Conservation (phyloP, 257 asterid genomes). For the Solanum bukasovii region DNA sequence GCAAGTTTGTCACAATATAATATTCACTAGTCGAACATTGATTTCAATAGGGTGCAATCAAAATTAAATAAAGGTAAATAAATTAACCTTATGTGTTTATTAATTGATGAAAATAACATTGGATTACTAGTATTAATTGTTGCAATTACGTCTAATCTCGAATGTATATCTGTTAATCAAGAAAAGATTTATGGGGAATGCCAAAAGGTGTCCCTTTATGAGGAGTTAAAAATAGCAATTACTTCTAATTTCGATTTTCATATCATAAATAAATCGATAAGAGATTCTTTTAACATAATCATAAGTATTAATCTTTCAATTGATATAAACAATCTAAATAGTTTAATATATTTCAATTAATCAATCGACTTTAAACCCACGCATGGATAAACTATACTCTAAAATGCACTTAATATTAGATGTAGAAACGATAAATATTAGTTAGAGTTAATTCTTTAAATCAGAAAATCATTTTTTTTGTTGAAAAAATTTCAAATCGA, state of each 20-base stretch:
- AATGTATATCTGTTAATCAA: not conserved
- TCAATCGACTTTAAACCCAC: not conserved
- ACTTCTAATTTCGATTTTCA: not conserved
- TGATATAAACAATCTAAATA: not conserved
- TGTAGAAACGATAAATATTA: not conserved
- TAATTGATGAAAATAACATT: not conserved
- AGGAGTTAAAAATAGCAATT: not conserved
- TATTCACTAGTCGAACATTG: not conserved
- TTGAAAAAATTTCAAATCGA: not conserved
- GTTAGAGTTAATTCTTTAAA: not conserved
- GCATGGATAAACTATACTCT: not conserved
- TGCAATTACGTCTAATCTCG: not conserved
- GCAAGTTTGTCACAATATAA: too few relatives aligned
- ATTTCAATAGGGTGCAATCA: not conserved
- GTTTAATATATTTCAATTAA: not conserved
- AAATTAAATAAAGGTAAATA: not conserved
- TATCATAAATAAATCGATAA: not conserved
- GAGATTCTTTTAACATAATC: too few relatives aligned
- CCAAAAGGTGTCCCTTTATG: not conserved
- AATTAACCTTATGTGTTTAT: not conserved
- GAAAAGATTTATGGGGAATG: not conserved
- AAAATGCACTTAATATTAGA: not conserved
- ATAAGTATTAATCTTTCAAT: not conserved
- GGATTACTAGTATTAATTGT: not conserved
- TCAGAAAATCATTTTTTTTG: not conserved